Conservation (phyloP, 2,329 filamentous ascomycete genomes). For the Alternaria viburni region DNA sequence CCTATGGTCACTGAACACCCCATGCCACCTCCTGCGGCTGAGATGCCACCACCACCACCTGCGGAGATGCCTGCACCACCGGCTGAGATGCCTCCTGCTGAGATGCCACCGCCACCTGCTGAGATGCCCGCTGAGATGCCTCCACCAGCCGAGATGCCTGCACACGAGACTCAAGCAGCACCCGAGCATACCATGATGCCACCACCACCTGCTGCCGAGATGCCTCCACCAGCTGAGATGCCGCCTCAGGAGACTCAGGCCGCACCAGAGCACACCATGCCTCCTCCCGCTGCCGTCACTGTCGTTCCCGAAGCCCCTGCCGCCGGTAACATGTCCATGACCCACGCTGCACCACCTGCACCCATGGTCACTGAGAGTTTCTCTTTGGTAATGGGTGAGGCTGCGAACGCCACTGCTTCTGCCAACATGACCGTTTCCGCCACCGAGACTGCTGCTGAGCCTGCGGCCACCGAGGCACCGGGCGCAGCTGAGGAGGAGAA, state of each 20-base stretch:
- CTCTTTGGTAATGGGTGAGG: constrained; percentile 10
- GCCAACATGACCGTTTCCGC: neutral
- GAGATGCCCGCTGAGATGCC: constrained; percentile 1
- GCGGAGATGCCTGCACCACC: neutral
- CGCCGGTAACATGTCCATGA: neutral
- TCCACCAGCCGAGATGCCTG: neutral
- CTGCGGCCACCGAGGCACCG: neutral
- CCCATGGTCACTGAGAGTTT: constrained; percentile 15
- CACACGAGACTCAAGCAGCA: neutral
- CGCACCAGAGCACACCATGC: constrained; percentile 1
- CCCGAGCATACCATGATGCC: neutral
- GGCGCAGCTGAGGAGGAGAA: neutral
- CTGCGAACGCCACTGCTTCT: neutral
- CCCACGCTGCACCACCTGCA: constrained; percentile 6
- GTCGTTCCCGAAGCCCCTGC: neutral
- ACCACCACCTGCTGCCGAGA: neutral
- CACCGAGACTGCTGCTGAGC: neutral
- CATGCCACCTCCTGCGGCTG: neutral
- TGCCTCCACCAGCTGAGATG: neutral
- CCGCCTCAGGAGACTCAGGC: neutral
- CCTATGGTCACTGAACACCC: constrained; percentile 1
- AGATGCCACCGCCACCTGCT: neutral
- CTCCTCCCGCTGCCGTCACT: neutral
- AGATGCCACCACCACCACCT: neutral
- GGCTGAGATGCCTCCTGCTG: neutral